phyloP scores from a whole-genome alignment of 2,329 filamentous ascomycete genomes.

The Pseudopithomyces maydicus region DNA sequence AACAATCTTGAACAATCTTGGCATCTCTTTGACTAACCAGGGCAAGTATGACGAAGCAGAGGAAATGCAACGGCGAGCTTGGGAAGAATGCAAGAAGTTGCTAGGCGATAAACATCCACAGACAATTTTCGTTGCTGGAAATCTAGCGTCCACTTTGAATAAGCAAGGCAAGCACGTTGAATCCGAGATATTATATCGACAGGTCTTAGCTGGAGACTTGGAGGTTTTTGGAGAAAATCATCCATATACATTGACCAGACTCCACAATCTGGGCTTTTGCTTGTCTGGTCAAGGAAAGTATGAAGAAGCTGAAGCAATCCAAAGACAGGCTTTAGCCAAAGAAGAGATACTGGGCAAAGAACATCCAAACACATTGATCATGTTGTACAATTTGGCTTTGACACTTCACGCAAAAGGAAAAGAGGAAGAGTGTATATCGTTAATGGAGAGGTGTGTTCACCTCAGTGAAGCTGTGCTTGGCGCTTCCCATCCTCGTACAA shows the following conservation, averaged over 20 bases:
- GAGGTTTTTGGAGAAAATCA: background rate
- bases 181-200: background rate
- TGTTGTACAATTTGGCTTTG: background rate
- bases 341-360: background rate
- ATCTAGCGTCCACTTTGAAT: background rate
- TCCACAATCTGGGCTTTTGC: background rate
- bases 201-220: background rate
- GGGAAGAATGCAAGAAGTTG: background rate
- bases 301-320: background rate
- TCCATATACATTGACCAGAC: background rate
- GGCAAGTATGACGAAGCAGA: background rate
- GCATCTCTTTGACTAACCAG: background rate
- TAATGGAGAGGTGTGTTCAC: background rate
- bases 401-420: background rate
- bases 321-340: background rate
- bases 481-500: background rate
- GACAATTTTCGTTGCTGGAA: background rate
- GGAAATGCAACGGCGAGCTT: background rate
- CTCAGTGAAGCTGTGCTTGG: background rate
- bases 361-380: conserved; percentile 3
- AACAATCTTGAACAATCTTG: background rate
- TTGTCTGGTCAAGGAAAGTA: background rate
- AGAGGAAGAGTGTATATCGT: background rate
- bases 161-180: background rate
- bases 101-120: background rate